These are phyloP conservation scores for Neophaeococcomyces mojaviensis DNA, from an alignment of 2,329 filamentous ascomycete species.

Conservation along the genomic window DNA sequence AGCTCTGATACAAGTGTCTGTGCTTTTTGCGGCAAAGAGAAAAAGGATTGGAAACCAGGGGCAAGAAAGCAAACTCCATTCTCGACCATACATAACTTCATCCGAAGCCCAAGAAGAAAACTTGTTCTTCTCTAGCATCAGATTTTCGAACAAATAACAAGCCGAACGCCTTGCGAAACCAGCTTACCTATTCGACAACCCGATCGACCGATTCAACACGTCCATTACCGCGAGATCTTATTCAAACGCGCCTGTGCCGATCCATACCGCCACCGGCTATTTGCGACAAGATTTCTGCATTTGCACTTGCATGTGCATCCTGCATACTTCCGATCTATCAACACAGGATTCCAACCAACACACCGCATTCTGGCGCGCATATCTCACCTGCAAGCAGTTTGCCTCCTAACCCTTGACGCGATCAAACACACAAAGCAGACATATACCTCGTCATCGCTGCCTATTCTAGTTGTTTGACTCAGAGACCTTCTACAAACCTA, in stretches of 20 bases:
- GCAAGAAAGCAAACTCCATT: neutral
- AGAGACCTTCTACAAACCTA: neutral
- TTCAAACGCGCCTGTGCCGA: conserved; percentile 1
- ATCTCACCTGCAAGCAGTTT: conserved; percentile 2
- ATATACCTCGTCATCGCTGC: conserved; percentile 1
- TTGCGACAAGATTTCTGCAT: neutral
- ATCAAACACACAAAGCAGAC: neutral
- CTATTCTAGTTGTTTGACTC: neutral
- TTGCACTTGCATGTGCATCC: conserved; percentile 3
- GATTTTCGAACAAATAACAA: neutral
- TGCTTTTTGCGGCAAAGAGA: conserved; percentile 3
- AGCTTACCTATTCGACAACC: neutral
- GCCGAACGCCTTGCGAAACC: neutral
- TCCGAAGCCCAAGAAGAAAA: neutral
- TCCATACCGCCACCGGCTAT: conserved; percentile 5
- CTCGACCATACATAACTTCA: no score
- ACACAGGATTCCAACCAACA: neutral
- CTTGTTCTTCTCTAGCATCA: neutral
- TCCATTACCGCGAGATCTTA: conserved; percentile 21
- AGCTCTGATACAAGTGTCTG: neutral
- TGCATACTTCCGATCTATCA: neutral
- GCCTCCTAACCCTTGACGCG: neutral
- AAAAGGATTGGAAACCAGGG: neutral
- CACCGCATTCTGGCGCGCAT: neutral
- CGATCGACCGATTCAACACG: conserved; percentile 11